Evolutionary conservation across 495 filamentous ascomycete species (phyloP).

Genomic region (Darksidea phi): DNA sequence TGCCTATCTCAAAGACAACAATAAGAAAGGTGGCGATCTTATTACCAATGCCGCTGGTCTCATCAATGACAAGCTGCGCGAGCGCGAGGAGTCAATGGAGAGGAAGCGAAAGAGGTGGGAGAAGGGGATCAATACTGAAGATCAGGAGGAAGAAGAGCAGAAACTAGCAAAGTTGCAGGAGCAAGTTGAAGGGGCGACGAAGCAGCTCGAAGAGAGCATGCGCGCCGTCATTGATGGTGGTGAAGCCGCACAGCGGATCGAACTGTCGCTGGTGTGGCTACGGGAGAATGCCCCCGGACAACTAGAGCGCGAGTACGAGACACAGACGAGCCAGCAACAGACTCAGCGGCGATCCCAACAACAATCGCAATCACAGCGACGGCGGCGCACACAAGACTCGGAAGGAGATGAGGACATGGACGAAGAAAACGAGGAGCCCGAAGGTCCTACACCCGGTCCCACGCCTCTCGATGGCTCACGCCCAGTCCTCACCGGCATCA

Average conservation of each 20-base stretch:
- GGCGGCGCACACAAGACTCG: slow-evolving; percentile 5
- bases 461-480: slow-evolving; percentile 9
- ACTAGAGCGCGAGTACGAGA: slow-evolving; percentile 8
- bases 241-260: slow-evolving; percentile 28
- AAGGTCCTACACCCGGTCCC: slow-evolving; percentile 18
- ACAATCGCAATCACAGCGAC: slow-evolving; percentile 19
- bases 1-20: slow-evolving; percentile 26
- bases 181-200: slow-evolving; percentile 42
- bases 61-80: slow-evolving; percentile 40
- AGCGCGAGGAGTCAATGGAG: slow-evolving; percentile 21
- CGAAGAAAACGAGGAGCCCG: slow-evolving; percentile 30
- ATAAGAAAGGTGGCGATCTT: slow-evolving; percentile 26
- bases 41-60: slow-evolving; percentile 32
- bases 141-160: slow-evolving; percentile 20
- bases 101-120: slow-evolving; percentile 22
- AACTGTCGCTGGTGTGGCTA: slow-evolving; percentile 20
- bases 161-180: slow-evolving; percentile 29
- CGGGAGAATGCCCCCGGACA: slow-evolving; percentile 9
- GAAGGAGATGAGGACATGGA: slow-evolving; percentile 27
- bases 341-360: slow-evolving; percentile 13
- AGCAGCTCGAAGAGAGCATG: slow-evolving; percentile 42
- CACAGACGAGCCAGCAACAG: slow-evolving; percentile 22
- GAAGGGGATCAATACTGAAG: slow-evolving; percentile 19
- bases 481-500: slow-evolving; percentile 25
- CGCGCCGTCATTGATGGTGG: slow-evolving; percentile 42